Conservation (phyloP, 163 green algal species). For the Chlamydomonas reinhardtii region DNA sequence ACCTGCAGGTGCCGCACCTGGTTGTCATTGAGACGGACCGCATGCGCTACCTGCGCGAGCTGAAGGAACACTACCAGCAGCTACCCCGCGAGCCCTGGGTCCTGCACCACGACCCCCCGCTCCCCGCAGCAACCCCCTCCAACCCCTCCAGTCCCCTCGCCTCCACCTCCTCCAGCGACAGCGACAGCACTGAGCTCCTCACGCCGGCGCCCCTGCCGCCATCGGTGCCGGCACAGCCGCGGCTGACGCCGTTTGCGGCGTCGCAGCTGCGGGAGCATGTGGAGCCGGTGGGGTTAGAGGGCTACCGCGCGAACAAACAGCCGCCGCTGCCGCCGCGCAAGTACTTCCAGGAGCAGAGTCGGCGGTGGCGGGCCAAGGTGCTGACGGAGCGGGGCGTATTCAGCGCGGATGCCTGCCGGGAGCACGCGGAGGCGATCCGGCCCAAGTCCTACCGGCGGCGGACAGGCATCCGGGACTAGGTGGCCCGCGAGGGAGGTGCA, state of each 20-base stretch:
- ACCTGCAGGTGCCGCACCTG: slow-evolving; percentile 70
- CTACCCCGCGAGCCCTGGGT: slow-evolving; percentile 34
- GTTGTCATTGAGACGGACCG: slow-evolving; percentile 69
- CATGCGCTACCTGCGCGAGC: slow-evolving; percentile 62
- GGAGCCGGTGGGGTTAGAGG: slow-evolving; percentile 12
- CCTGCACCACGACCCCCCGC: slow-evolving; percentile 31
- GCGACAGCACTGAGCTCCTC: not conserved
- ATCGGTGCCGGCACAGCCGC: not conserved
- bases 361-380: slow-evolving; percentile 2
- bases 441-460: slow-evolving; percentile 32
- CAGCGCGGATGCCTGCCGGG: slow-evolving; percentile 17
- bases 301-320: not conserved
- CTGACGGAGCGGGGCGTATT: slow-evolving; percentile 49
- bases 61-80: slow-evolving; percentile 57
- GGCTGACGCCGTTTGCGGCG: slow-evolving; percentile 15
- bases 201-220: not conserved
- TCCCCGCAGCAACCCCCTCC: not conserved
- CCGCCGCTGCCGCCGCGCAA: slow-evolving; percentile 17
- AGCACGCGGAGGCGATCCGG: slow-evolving; percentile 22
- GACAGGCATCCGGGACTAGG: slow-evolving; percentile 29
- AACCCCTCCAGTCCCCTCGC: not conserved
- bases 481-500: too few species aligned
- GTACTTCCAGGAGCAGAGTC: slow-evolving; percentile 28
- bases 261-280: slow-evolving; percentile 43
- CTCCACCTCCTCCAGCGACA: not conserved